These are phyloP conservation scores for Hypomyces rosellus DNA, from an alignment of 2,329 filamentous ascomycete genomes.

Conservation along the genomic window DNA sequence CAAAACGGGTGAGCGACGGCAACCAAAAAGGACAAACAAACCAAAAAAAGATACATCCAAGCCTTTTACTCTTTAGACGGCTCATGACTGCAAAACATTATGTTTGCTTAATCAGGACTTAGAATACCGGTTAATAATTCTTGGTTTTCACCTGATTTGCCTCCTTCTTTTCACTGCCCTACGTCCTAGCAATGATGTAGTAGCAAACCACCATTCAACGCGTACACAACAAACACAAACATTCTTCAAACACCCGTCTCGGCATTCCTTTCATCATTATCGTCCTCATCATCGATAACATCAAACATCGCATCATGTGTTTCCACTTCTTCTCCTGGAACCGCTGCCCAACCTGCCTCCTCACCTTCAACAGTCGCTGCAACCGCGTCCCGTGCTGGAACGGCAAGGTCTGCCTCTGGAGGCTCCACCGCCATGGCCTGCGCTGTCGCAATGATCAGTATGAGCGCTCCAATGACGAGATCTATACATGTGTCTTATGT, in stretches of 20 bases:
- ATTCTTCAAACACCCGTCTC: background rate
- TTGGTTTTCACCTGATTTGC: background rate
- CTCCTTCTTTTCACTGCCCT: too few relatives aligned
- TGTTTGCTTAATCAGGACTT: background rate
- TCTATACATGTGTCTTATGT: slow-evolving; percentile 8
- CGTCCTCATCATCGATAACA: background rate
- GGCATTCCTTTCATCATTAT: slow-evolving; percentile 1
- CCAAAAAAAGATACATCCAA: background rate
- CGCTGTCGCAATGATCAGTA: slow-evolving; percentile 11
- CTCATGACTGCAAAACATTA: background rate
- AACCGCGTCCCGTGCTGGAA: slow-evolving; percentile 17
- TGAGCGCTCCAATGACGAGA: slow-evolving; percentile 9
- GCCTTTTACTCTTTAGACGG: background rate
- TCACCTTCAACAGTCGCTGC: slow-evolving; percentile 12
- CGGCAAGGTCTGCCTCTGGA: slow-evolving; percentile 9
- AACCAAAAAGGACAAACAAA: background rate
- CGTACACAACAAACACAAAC: background rate
- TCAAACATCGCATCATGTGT: slow-evolving; percentile 11
- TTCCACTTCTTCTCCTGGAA: slow-evolving; percentile 13
- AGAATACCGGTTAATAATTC: background rate
- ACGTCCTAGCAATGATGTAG: too few relatives aligned
- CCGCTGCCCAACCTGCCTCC: slow-evolving; percentile 13
- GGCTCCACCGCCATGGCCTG: slow-evolving; percentile 12
- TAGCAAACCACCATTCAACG: background rate
- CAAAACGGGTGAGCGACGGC: background rate